Evolutionary conservation across 495 filamentous ascomycete species (phyloP), one percentile per base, ranked within the genome.

Genomic region (Penicillium arizonense): DNA sequence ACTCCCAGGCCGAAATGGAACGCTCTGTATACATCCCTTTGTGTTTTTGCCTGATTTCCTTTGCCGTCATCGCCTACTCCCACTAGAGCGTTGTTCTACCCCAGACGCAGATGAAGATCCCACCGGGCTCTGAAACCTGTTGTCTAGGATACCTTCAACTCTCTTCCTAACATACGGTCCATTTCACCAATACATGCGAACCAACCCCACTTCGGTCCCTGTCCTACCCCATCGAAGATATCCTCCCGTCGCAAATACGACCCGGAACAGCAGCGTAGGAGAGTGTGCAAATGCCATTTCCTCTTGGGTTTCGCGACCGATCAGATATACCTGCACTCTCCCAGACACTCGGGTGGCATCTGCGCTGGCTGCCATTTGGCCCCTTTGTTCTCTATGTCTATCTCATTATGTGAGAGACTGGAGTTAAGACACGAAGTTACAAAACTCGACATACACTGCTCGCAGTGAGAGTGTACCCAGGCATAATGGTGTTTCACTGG

Each of bases 21-120:
- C 66, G 61, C 52, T 69, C 59, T 42, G 67, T 72, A 53, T 73
- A 70, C 45, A 73, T 75, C 34, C 72, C 72, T 13, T 64, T 75
- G 20, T 73, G 72, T 52, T 69, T 75, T 62, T 75, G 72, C 58
- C 59, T 75, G 36, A 62, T 75, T 54, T 75, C 72, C 34, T 75
- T 75, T 51, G 72, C 72, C 9, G 72, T 75, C 44, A 67, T 75
- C 60, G 67, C 67, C 55, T 75, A 71, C 46, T 46, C 63, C 58
- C 69, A 71, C 59, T 73, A 62, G 56, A 45, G 30, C 35, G 26
- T 33, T 55, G 42, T 47, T 54, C 34, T 34, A 40, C 41, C 33
- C 52, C 30, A 32, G 45, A 47, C 39, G 4, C 20, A 47, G 32
- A 50, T 38, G 26, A 38, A 44, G 35, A 35, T 20, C 47, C 9